phyloP scores from a whole-genome alignment of 2,329 filamentous ascomycete genomes.

The Trichoderma sp. region DNA sequence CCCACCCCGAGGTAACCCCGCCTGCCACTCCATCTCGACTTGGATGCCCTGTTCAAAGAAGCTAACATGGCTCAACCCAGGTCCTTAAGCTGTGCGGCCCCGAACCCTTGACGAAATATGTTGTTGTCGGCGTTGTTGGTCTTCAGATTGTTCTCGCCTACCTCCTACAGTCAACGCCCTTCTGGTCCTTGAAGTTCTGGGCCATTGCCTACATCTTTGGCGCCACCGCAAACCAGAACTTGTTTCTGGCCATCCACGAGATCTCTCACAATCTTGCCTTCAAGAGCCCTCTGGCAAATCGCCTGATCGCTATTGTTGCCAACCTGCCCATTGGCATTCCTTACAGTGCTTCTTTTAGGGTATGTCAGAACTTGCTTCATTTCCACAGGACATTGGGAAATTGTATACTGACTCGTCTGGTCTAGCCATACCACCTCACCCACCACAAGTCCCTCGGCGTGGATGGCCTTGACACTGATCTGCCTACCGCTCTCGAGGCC shows the following conservation, averaged over 20 bases:
- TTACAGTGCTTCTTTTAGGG: slow-evolving; percentile 93
- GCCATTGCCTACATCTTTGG: slow-evolving; percentile 87
- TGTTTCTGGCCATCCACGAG: slow-evolving; percentile 98
- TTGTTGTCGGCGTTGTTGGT: slow-evolving; percentile 80
- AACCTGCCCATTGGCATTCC: slow-evolving; percentile 95
- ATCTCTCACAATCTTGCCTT: slow-evolving; percentile 98
- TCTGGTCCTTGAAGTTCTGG: slow-evolving; percentile 85
- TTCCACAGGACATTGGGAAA: neutral
- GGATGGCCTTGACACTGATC: slow-evolving; percentile 92
- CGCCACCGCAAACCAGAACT: slow-evolving; percentile 95
- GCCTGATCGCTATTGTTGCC: slow-evolving; percentile 86
- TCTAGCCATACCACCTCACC: slow-evolving; percentile 89
- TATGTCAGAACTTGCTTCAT: slow-evolving; percentile 47
- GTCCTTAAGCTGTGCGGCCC: slow-evolving; percentile 96
- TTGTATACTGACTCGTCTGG: neutral
- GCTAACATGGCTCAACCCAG: slow-evolving; percentile 48
- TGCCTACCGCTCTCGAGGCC: slow-evolving; percentile 89
- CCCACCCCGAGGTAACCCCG: slow-evolving; percentile 79
- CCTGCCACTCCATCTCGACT: slow-evolving; percentile 5
- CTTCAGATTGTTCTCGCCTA: slow-evolving; percentile 81
- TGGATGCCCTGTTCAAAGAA: neutral
- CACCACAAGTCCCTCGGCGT: slow-evolving; percentile 99
- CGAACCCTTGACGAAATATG: slow-evolving; percentile 93
- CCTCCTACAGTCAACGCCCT: slow-evolving; percentile 72
- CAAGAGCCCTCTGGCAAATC: slow-evolving; percentile 76